These are phyloP conservation scores for Ambrosia trifida DNA, from an alignment of 129 eudicot species.

Conservation along the genomic window DNA sequence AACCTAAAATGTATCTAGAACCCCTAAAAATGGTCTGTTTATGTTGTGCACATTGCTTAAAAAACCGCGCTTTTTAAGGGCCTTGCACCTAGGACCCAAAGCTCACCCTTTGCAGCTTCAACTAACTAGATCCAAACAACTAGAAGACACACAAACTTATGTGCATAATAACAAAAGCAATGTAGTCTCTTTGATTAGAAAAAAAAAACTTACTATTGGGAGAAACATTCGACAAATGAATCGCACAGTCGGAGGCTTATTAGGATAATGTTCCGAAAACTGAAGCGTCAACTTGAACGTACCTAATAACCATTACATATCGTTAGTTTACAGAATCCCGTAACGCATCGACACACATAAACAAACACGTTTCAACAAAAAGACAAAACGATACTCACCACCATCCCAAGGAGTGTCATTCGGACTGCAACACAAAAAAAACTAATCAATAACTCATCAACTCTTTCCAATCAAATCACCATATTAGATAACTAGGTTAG, in stretches of 20 bases:
- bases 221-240: constrained; percentile 55
- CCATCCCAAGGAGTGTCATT: no score
- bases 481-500: no score
- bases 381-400: constrained; percentile 46
- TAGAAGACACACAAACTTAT: no score
- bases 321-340: neutral
- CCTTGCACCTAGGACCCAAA: no score
- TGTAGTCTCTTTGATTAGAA: neutral
- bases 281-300: constrained; percentile 55
- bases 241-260: constrained; percentile 54
- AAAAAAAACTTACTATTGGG: constrained; percentile 47
- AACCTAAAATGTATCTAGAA: no score
- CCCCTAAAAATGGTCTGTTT: no score
- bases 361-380: neutral
- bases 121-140: no score
- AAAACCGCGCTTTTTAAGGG: no score
- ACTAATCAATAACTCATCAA: constrained; percentile 2
- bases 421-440: constrained; percentile 43
- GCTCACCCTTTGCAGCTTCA: no score
- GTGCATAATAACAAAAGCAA: neutral
- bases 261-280: constrained; percentile 46
- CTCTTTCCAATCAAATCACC: neutral
- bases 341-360: constrained; percentile 1
- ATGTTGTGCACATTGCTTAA: neutral
- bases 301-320: constrained; percentile 24